Evolutionary conservation across 768 basidiomycete genomes (phyloP).

Genomic region (Tulasnella sp.): DNA sequence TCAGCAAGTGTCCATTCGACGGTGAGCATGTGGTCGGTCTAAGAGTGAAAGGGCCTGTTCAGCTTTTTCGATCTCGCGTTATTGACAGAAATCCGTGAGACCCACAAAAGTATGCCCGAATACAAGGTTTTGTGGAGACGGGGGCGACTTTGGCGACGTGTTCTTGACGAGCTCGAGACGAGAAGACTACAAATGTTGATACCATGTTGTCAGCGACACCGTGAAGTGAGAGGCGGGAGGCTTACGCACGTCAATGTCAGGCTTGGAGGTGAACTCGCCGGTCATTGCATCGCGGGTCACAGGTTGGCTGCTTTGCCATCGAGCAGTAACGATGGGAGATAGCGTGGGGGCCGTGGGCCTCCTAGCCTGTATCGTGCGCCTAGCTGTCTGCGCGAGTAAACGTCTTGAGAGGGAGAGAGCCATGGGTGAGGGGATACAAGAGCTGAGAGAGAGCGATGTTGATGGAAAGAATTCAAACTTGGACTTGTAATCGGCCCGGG

Average conservation of each 20-base stretch:
- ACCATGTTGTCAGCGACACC: not conserved
- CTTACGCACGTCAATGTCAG: constrained; percentile 17
- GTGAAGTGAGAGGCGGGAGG: not conserved
- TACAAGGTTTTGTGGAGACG: constrained; percentile 39
- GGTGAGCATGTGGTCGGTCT: constrained; percentile 32
- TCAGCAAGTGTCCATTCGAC: constrained; percentile 26
- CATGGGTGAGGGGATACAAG: not conserved
- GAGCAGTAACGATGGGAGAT: not conserved
- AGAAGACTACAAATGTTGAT: constrained; percentile 39
- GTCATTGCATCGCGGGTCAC: constrained; percentile 10
- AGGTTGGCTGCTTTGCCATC: not conserved
- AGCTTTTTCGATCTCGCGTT: not conserved
- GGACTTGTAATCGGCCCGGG: not conserved
- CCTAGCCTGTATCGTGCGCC: not conserved
- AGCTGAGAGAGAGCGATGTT: not conserved
- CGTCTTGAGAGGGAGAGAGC: not conserved
- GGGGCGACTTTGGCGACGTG: constrained; percentile 44
- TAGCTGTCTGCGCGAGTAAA: not conserved
- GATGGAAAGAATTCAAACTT: not conserved
- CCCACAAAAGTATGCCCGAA: constrained; percentile 40
- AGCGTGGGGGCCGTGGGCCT: not conserved
- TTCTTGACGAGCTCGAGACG: constrained; percentile 45
- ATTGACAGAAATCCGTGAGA: not conserved
- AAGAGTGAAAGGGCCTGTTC: not conserved
- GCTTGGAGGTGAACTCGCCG: constrained; percentile 8